A percentile compares a stretch with the other conserved stretches of the same genome.
These are phyloP conservation scores for Vinca minor DNA, from an alignment of 257 asterid genomes.

Conservation along the genomic window DNA sequence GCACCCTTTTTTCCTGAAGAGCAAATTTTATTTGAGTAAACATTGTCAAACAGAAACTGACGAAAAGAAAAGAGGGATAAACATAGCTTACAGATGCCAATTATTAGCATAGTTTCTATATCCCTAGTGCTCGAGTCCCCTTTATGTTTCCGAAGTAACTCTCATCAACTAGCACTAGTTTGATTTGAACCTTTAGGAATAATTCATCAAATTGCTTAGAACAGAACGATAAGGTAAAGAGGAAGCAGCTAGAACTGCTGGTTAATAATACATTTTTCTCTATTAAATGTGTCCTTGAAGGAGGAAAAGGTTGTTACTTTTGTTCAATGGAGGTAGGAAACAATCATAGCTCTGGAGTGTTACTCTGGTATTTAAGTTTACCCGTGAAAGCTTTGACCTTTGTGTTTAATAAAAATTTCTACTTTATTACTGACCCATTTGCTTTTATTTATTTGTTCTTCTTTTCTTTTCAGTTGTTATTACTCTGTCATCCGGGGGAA, in stretches of 20 bases:
- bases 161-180: no score
- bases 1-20: no score
- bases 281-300: no score
- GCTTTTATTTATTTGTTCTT: neutral
- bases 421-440: no score
- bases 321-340: neutral
- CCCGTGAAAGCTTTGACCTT: neutral
- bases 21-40: no score
- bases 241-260: neutral
- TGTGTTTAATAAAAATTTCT: no score
- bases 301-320: no score
- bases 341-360: neutral
- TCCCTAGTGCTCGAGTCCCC: neutral
- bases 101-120: neutral
- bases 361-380: neutral
- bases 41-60: neutral
- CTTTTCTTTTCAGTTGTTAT: slow-evolving; percentile 78
- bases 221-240: neutral
- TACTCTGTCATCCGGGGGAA: slow-evolving; percentile 80
- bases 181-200: no score
- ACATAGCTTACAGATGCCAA: neutral
- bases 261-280: no score
- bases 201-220: no score
- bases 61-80: neutral
- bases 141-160: no score